Evolutionary conservation across 2,329 filamentous ascomycete species (phyloP).

Genomic region (Beauveria medogensis): DNA sequence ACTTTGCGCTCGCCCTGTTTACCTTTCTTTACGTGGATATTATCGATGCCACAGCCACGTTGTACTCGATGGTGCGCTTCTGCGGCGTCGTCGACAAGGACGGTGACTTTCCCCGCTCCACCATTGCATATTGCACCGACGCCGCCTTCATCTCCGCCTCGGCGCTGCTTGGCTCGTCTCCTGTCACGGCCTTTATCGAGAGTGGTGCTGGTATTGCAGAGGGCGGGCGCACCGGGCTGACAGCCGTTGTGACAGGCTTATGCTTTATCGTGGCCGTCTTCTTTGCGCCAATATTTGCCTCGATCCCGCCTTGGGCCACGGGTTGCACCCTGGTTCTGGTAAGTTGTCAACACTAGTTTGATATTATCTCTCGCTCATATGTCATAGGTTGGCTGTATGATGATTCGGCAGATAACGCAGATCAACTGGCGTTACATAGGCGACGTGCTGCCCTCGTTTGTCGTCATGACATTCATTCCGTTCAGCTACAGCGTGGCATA

Average conservation of each 20-base stretch:
- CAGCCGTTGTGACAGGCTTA: constrained; percentile 59
- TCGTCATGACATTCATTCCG: constrained; percentile 67
- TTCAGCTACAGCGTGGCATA: constrained; percentile 75
- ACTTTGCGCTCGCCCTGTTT: constrained; percentile 64
- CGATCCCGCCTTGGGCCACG: constrained; percentile 70
- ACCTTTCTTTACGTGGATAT: constrained; percentile 77
- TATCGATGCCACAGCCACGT: constrained; percentile 67
- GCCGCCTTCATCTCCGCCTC: constrained; percentile 65
- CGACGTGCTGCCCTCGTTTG: constrained; percentile 66
- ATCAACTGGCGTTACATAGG: constrained; percentile 74
- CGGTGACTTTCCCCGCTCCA: constrained; percentile 80
- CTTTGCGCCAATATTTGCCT: constrained; percentile 69
- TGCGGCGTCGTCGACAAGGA: constrained; percentile 57
- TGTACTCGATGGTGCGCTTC: constrained; percentile 78
- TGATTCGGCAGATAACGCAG: constrained; percentile 66
- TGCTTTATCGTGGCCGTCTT: constrained; percentile 67
- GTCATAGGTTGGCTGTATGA: constrained; percentile 60
- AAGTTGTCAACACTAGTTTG: constrained; percentile 18
- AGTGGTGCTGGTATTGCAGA: constrained; percentile 69
- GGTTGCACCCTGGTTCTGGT: constrained; percentile 64
- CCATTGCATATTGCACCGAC: constrained; percentile 68
- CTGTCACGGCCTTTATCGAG: constrained; percentile 68
- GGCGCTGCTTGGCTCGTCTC: constrained; percentile 59
- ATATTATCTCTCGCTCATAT: not conserved
- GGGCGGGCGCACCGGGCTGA: constrained; percentile 65